Percentiles rank a stretch among this genome's conserved stretches.
Evolutionary conservation across 108 stramenopile genomes (phyloP).

Genomic region (Cyclotella distinguenda): DNA sequence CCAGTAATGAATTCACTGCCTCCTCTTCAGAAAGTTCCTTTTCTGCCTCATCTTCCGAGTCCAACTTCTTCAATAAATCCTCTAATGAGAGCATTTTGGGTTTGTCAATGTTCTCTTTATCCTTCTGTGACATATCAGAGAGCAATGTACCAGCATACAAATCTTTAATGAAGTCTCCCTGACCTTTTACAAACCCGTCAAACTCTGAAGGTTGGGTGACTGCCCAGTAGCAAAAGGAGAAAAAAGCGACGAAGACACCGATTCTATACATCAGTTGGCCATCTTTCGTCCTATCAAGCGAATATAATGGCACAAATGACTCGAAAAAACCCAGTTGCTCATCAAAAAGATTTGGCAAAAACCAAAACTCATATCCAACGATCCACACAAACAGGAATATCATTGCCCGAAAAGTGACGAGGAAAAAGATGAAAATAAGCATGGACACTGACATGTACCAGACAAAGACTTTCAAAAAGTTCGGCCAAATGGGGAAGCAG

Average conservation of each 20-base stretch:
- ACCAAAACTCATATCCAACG: conserved; percentile 95
- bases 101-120: conserved; percentile 97
- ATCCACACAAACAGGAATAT: conserved; percentile 96
- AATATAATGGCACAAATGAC: conserved; percentile 93
- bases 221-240: conserved; percentile 97
- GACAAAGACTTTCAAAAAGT: conserved; percentile 92
- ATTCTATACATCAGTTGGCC: conserved; percentile 91
- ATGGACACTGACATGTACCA: conserved; percentile 98
- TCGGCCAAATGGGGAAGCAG: conserved; percentile 98
- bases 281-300: conserved; percentile 79
- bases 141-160: conserved; percentile 97
- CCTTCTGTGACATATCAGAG: conserved; percentile 91
- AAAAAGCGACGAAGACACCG: conserved; percentile 87
- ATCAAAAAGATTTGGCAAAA: conserved; percentile 97
- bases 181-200: conserved; percentile 94
- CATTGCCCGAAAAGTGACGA: conserved; percentile 83
- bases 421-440: conserved; percentile 90
- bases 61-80: conserved; percentile 90
- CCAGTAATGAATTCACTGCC: conserved; percentile 49
- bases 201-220: conserved; percentile 99
- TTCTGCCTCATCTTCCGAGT: conserved; percentile 63
- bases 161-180: conserved; percentile 98
- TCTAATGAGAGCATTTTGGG: conserved; percentile 93
- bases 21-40: conserved; percentile 64
- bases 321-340: conserved; percentile 93